phyloP scores from a whole-genome alignment of 257 asterid species.

The Scutellaria baicalensis region DNA sequence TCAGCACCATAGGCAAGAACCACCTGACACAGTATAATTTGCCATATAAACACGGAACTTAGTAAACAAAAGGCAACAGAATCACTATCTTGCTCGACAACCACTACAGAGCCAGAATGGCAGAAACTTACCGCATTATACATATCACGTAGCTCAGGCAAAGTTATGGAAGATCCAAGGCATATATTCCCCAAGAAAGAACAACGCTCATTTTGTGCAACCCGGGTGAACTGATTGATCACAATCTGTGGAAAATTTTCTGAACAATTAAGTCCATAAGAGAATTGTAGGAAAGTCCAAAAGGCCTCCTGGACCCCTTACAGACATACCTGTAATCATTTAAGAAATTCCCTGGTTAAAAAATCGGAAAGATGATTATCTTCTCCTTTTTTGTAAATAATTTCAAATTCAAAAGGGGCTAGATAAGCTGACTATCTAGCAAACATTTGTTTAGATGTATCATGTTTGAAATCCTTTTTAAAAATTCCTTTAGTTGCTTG shows the following conservation, averaged over 20 bases:
- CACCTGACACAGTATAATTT: conserved; percentile 39
- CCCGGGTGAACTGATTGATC: conserved; percentile 80
- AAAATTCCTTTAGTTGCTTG: too few species aligned
- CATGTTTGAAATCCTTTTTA: too few species aligned
- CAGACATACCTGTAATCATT: too few species aligned
- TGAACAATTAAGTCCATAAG: conserved; percentile 34
- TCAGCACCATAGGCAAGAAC: conserved; percentile 96
- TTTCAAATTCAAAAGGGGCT: too few species aligned
- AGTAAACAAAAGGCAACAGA: not conserved
- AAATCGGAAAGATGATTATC: too few species aligned
- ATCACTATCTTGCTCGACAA: not conserved
- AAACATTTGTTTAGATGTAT: too few species aligned
- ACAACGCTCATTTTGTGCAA: conserved; percentile 63
- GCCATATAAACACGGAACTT: not conserved
- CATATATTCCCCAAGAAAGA: conserved; percentile 81
- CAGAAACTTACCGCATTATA: conserved; percentile 66
- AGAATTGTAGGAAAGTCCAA: conserved; percentile 7
- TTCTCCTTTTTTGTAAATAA: too few species aligned
- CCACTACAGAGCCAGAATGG: not conserved
- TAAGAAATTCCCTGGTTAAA: too few species aligned
- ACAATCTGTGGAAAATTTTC: conserved; percentile 61
- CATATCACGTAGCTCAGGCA: conserved; percentile 70
- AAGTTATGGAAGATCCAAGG: conserved; percentile 66
- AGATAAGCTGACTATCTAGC: too few species aligned
- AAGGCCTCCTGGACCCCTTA: too few species aligned